Evolutionary conservation across 2,329 filamentous ascomycete species (phyloP).

Genomic region (Didymella arachidicola): DNA sequence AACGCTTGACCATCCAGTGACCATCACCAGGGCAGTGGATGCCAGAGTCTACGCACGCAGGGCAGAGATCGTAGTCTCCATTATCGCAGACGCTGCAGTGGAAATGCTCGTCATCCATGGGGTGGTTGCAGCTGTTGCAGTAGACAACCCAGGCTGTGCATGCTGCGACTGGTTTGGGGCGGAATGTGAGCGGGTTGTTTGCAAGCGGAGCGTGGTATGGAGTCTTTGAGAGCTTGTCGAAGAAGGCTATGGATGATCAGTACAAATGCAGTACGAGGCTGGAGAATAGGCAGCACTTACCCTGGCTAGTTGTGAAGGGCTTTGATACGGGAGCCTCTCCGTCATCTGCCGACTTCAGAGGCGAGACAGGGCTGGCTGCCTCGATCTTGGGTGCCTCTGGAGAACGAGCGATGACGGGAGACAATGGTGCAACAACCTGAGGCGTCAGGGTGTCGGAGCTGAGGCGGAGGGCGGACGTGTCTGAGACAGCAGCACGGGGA

Average conservation of each 20-base stretch:
- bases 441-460: constrained; percentile 41
- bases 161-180: constrained; percentile 49
- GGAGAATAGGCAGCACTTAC: constrained; percentile 33
- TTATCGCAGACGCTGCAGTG: constrained; percentile 94
- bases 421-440: constrained; percentile 28
- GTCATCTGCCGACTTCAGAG: constrained; percentile 32
- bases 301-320: constrained; percentile 48
- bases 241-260: constrained; percentile 39
- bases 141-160: constrained; percentile 77
- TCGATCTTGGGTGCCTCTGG: constrained; percentile 31
- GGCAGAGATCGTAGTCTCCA: constrained; percentile 94
- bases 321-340: constrained; percentile 53
- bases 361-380: constrained; percentile 35
- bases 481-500: constrained; percentile 18
- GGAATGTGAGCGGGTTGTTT: constrained; percentile 46
- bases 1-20: constrained; percentile 96
- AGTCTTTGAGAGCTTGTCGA: constrained; percentile 41
- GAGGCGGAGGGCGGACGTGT: constrained; percentile 35
- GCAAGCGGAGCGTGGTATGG: constrained; percentile 42
- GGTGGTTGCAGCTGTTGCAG: constrained; percentile 87
- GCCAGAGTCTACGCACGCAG: constrained; percentile 76
- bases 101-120: constrained; percentile 83
- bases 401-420: constrained; percentile 43
- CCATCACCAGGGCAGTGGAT: constrained; percentile 77
- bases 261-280: not conserved